Percentiles rank a stretch among this genome's conserved stretches.
Evolutionary conservation across 2,329 filamentous ascomycete genomes (phyloP).

Genomic region (Pseudocercospora fijiensis): DNA sequence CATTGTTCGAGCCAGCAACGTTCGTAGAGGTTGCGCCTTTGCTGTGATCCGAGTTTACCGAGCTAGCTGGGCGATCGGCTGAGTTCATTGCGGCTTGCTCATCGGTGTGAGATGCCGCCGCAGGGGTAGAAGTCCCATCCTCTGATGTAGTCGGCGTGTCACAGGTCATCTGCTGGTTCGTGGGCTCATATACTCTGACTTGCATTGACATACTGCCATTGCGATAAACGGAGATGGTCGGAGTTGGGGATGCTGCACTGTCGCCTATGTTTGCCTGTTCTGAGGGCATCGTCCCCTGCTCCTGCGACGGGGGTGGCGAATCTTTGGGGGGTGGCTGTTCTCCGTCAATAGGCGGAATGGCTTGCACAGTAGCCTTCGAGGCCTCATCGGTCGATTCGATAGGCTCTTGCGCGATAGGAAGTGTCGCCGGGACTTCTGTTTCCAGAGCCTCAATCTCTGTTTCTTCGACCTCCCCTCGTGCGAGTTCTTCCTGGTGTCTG

Average conservation of each 20-base stretch:
- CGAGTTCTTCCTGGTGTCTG: conserved; percentile 75
- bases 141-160: conserved; percentile 2
- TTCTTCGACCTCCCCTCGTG: conserved; percentile 57
- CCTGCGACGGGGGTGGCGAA: not conserved
- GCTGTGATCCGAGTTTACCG: not conserved
- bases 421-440: conserved; percentile 20
- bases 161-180: conserved; percentile 23
- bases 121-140: not conserved
- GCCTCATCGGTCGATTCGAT: conserved; percentile 17
- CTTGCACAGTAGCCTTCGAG: conserved; percentile 13
- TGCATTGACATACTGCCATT: conserved; percentile 16
- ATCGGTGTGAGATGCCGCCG: not conserved
- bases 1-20: not conserved
- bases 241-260: not conserved
- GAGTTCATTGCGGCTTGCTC: not conserved
- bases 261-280: not conserved
- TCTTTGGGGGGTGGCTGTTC: not conserved
- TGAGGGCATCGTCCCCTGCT: not conserved
- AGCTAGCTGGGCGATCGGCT: not conserved
- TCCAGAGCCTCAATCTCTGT: conserved; percentile 41
- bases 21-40: not conserved
- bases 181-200: conserved; percentile 19
- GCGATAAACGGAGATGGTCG: not conserved
- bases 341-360: conserved; percentile 13
- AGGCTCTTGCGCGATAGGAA: conserved; percentile 19